Conservation (phyloP, 495 filamentous ascomycete species). For the Penicillium cosmopolitanum region DNA sequence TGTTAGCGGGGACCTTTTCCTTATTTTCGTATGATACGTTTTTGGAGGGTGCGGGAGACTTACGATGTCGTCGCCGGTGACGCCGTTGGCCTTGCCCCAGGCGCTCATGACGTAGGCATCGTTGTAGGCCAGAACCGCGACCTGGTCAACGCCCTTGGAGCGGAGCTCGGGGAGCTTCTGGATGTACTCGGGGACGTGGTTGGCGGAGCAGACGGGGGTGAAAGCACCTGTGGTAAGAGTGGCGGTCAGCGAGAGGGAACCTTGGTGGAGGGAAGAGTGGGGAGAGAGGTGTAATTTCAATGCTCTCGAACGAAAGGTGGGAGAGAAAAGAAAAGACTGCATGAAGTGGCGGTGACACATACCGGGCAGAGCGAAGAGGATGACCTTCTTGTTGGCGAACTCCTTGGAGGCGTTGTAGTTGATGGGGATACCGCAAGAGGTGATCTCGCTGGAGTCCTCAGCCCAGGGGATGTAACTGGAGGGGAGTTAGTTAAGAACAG, state of each 20-base stretch:
- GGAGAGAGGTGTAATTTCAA: background rate
- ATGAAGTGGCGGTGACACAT: constrained; percentile 35
- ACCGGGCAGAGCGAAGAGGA: constrained; percentile 87
- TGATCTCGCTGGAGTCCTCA: constrained; percentile 64
- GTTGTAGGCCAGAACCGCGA: constrained; percentile 86
- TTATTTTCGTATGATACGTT: constrained; percentile 6
- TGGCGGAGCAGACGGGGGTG: constrained; percentile 88
- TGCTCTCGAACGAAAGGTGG: background rate
- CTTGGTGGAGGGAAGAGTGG: constrained; percentile 15
- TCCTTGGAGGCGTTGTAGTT: constrained; percentile 85
- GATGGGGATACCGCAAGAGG: constrained; percentile 76
- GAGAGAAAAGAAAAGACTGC: background rate
- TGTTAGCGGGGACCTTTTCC: background rate
- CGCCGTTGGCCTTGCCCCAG: constrained; percentile 91
- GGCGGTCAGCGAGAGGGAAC: constrained; percentile 27
- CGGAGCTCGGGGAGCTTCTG: constrained; percentile 71
- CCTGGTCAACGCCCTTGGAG: constrained; percentile 82
- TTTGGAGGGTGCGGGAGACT: constrained; percentile 25
- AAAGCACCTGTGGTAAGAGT: constrained; percentile 66
- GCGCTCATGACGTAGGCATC: constrained; percentile 92
- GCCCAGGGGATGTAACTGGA: constrained; percentile 71
- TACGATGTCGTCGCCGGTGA: constrained; percentile 80
- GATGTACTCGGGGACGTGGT: constrained; percentile 87
- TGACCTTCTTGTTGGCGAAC: constrained; percentile 85
- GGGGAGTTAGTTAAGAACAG: constrained; percentile 12